These are phyloP conservation scores for Candida pseudoviswanathii DNA, from an alignment of 1,139 yeast genomes.

Conservation along the genomic window DNA sequence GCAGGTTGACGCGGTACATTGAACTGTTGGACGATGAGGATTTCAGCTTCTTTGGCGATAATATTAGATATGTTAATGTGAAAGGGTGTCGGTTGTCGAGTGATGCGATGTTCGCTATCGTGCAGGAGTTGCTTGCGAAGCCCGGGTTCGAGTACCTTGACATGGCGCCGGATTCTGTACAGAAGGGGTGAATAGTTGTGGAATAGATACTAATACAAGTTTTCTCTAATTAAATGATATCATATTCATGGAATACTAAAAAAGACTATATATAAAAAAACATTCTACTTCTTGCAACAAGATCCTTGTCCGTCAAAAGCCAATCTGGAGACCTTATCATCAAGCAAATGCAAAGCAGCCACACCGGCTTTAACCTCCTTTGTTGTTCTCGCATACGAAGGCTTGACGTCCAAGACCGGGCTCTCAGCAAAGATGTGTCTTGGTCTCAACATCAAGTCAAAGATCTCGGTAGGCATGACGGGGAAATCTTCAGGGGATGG, in stretches of 20 bases:
- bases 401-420: conserved; percentile 75
- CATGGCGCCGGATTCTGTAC: no score
- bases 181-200: no score
- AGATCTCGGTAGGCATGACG: conserved; percentile 84
- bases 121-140: no score
- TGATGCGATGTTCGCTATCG: no score
- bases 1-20: neutral
- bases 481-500: conserved; percentile 93
- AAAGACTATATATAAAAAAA: neutral
- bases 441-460: conserved; percentile 73
- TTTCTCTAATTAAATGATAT: no score
- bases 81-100: no score
- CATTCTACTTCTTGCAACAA: conserved; percentile 22
- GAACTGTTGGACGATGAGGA: neutral
- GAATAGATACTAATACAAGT: no score
- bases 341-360: conserved; percentile 12
- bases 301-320: conserved; percentile 26
- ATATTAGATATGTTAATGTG: no score
- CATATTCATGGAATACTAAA: neutral
- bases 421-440: conserved; percentile 76
- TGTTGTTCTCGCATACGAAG: conserved; percentile 68
- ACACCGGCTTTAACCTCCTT: conserved; percentile 50
- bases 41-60: neutral
- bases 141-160: no score
- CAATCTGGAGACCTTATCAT: conserved; percentile 44